Evolutionary conservation across 345 rosid species (phyloP).

Genomic region (Citrus inodora): DNA sequence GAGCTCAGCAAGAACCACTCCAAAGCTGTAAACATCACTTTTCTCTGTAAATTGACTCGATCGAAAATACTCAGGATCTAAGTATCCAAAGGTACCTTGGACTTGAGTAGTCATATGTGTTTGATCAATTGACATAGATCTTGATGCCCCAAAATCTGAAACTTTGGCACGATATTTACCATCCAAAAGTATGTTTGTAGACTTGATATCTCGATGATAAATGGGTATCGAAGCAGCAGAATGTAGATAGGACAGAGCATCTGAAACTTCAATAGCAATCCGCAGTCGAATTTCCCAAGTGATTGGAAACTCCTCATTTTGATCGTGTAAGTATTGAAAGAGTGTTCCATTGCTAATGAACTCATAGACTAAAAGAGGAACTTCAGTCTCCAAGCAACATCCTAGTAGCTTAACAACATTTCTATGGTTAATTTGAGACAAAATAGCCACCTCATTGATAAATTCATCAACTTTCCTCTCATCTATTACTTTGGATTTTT

Average conservation of each 20-base stretch:
- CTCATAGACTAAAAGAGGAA: background rate
- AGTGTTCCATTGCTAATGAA: background rate
- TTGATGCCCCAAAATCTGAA: background rate
- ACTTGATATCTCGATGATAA: slow-evolving; percentile 5
- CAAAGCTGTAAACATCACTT: background rate
- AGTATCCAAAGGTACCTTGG: background rate
- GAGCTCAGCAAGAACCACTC: background rate
- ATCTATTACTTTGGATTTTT: background rate
- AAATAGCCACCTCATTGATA: background rate
- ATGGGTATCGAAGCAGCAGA: slow-evolving; percentile 5
- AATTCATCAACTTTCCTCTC: background rate
- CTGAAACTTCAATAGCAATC: background rate
- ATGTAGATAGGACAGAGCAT: slow-evolving; percentile 10
- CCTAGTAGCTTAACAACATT: background rate
- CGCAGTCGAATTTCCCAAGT: slow-evolving; percentile 16
- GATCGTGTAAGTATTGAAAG: background rate
- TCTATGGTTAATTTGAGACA: background rate
- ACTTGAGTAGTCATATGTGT: slow-evolving; percentile 15
- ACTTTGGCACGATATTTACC: background rate
- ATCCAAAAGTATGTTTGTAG: background rate
- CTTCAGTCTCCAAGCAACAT: background rate
- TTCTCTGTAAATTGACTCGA: background rate
- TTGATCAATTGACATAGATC: background rate
- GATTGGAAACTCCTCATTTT: background rate
- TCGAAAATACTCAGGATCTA: background rate